Evolutionary conservation across 768 basidiomycete species (phyloP).

Genomic region (Butyriboletus loyo): DNA sequence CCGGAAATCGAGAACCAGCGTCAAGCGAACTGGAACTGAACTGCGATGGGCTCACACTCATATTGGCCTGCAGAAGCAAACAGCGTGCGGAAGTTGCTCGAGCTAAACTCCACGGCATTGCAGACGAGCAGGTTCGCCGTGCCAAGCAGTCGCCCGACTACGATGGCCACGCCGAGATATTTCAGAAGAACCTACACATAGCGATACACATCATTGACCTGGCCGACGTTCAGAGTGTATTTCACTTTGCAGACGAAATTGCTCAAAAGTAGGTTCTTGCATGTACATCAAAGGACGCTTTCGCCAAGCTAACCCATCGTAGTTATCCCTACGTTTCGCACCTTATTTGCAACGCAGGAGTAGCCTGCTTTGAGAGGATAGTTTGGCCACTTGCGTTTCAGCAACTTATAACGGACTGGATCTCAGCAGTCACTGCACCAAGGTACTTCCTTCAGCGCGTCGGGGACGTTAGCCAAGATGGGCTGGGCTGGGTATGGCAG

Average conservation of each 20-base stretch:
- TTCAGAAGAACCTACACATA: slow-evolving; percentile 58
- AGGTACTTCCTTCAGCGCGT: slow-evolving; percentile 52
- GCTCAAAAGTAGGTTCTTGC: slow-evolving; percentile 44
- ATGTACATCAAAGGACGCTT: background rate
- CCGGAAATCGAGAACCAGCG: slow-evolving; percentile 35
- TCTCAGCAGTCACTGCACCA: slow-evolving; percentile 52
- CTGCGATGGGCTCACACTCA: slow-evolving; percentile 62
- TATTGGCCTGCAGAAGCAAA: slow-evolving; percentile 75
- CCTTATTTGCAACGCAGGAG: slow-evolving; percentile 77
- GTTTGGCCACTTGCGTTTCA: slow-evolving; percentile 45
- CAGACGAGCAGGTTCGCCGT: slow-evolving; percentile 52
- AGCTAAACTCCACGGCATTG: slow-evolving; percentile 45
- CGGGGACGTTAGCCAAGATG: slow-evolving; percentile 63
- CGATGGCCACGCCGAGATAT: slow-evolving; percentile 52
- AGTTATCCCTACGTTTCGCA: slow-evolving; percentile 84
- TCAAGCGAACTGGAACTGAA: slow-evolving; percentile 21
- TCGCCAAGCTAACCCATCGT: background rate
- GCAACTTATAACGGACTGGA: slow-evolving; percentile 46
- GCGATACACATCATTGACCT: slow-evolving; percentile 67
- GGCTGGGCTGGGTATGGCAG: slow-evolving; percentile 81
- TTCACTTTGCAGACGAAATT: slow-evolving; percentile 58
- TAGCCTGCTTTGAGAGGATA: slow-evolving; percentile 55
- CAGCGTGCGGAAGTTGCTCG: slow-evolving; percentile 63
- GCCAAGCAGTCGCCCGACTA: slow-evolving; percentile 37
- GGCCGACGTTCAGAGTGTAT: slow-evolving; percentile 53